Evolutionary conservation across 805 yeast species (phyloP).

Genomic region (Pichia thaimueangensis): DNA sequence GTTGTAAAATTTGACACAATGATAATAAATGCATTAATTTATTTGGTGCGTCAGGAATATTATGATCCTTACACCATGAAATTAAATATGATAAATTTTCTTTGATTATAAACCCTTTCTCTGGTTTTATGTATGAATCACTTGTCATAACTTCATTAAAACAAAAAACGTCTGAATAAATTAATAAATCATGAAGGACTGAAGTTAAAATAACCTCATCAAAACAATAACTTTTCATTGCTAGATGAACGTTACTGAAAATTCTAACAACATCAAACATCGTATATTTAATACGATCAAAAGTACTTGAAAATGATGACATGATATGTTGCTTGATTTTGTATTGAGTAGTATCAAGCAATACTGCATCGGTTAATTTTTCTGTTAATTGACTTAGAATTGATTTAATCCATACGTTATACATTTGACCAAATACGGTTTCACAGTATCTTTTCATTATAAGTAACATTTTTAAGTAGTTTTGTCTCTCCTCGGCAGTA

Average conservation of each 20-base stretch:
- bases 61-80: constrained; percentile 14
- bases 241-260: constrained; percentile 8
- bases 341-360: constrained; percentile 7
- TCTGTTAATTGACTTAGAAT: constrained; percentile 9
- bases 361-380: constrained; percentile 8
- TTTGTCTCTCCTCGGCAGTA: constrained; percentile 10
- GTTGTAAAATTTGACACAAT: constrained; percentile 10
- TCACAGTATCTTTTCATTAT: constrained; percentile 16
- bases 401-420: constrained; percentile 11
- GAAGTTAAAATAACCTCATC: constrained; percentile 6
- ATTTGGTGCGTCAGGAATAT: constrained; percentile 13
- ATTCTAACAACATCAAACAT: constrained; percentile 11
- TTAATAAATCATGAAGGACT: constrained; percentile 9
- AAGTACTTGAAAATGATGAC: constrained; percentile 5
- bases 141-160: constrained; percentile 12
- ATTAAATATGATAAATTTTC: constrained; percentile 9
- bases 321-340: background rate
- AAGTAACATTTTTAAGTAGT: constrained; percentile 11
- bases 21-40: constrained; percentile 10
- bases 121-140: constrained; percentile 4
- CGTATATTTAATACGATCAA: constrained; percentile 7
- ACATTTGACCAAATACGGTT: constrained; percentile 14
- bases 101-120: constrained; percentile 8
- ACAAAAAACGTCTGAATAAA: constrained; percentile 8
- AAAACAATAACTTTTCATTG: constrained; percentile 11